phyloP scores from a whole-genome alignment of 1,284 basidiomycete genomes.

The Melampsora americana region DNA sequence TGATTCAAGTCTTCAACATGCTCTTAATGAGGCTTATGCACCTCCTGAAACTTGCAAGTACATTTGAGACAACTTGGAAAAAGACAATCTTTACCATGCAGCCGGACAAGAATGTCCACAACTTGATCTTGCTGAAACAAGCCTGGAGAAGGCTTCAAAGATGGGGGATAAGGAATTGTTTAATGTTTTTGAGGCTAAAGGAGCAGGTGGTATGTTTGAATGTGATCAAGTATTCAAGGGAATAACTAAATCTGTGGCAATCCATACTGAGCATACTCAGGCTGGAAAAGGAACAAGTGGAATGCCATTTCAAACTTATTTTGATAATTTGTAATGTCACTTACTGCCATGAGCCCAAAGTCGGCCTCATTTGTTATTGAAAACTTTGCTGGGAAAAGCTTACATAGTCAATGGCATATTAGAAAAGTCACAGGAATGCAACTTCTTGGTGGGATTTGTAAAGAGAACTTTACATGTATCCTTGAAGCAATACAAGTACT shows the following conservation, averaged over 20 bases:
- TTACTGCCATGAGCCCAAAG: slow-evolving; percentile 7
- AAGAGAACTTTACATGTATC: not conserved
- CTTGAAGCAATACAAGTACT: not conserved
- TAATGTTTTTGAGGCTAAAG: slow-evolving; percentile 4
- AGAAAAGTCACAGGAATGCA: not conserved
- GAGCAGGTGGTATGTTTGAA: not conserved
- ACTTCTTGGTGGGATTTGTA: not conserved
- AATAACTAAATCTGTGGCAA: not conserved
- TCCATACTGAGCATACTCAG: not conserved
- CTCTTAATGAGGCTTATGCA: not conserved
- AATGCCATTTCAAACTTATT: not conserved
- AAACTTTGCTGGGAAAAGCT: not conserved
- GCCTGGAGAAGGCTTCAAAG: not conserved
- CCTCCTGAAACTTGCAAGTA: not conserved
- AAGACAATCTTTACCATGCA: not conserved
- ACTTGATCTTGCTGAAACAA: not conserved
- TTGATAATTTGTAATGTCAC: slow-evolving; percentile 9
- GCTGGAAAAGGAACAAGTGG: not conserved
- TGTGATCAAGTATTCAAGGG: not conserved
- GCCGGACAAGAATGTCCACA: not conserved
- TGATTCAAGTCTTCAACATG: not conserved
- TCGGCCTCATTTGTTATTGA: not conserved
- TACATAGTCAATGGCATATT: slow-evolving; percentile 2
- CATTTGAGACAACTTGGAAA: not conserved
- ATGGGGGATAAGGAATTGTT: not conserved